phyloP scores from a whole-genome alignment of 495 filamentous ascomycete species.

The Penicillium bovifimosum region DNA sequence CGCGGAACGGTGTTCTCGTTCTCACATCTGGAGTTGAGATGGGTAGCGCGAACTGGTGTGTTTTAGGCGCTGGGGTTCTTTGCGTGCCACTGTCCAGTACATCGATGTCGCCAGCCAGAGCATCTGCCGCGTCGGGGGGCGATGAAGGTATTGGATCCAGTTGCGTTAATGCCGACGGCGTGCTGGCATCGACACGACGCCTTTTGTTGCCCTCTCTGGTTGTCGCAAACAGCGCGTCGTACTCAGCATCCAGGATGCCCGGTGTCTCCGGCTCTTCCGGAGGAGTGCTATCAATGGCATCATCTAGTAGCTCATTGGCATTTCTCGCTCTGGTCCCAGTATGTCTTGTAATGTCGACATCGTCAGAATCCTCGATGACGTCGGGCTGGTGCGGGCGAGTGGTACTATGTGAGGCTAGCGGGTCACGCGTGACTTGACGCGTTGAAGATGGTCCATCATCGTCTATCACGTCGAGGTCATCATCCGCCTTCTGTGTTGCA shows the following conservation, averaged over 20 bases:
- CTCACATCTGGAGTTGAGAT: conserved; percentile 15
- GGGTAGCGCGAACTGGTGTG: conserved; percentile 1
- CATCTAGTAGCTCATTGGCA: conserved; percentile 2
- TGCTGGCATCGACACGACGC: conserved; percentile 14
- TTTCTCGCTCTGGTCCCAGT: background rate
- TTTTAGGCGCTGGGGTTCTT: conserved; percentile 4
- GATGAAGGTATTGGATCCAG: conserved; percentile 13
- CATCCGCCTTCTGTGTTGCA: conserved; percentile 1
- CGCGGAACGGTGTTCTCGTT: conserved; percentile 23
- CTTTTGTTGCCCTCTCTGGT: conserved; percentile 25
- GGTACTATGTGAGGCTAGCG: background rate
- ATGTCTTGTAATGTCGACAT: conserved; percentile 14
- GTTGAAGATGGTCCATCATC: conserved; percentile 19
- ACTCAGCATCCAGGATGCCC: conserved; percentile 18
- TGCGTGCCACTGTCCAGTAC: background rate
- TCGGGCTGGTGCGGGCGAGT: conserved; percentile 22
- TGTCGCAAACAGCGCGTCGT: conserved; percentile 30
- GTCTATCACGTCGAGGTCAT: conserved; percentile 21
- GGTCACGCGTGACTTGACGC: conserved; percentile 6
- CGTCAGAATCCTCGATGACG: conserved; percentile 34
- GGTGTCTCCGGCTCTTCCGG: conserved; percentile 7
- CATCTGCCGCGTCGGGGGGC: conserved; percentile 14
- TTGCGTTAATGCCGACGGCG: background rate
- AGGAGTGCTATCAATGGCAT: conserved; percentile 21
- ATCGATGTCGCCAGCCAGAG: background rate